Percentiles rank a stretch among this genome's conserved stretches.
phyloP scores from a whole-genome alignment of 1,284 basidiomycete species.

The Papiliotrema nemorosa region DNA sequence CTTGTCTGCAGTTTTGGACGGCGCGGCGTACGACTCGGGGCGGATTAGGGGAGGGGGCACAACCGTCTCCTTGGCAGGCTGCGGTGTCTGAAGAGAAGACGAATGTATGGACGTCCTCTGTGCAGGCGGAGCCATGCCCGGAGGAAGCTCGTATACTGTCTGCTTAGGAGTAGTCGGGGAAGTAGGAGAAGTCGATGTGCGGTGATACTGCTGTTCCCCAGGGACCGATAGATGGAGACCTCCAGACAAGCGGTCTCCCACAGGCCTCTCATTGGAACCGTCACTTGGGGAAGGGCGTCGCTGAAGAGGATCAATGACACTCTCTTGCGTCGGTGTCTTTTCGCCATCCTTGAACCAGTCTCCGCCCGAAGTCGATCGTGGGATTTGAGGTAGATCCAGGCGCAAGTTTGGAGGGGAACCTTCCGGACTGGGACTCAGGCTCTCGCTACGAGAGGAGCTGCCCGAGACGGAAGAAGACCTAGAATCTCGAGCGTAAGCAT shows the following conservation, averaged over 20 bases:
- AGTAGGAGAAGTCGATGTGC: constrained; percentile 15
- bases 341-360: constrained; percentile 37
- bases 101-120: constrained; percentile 22
- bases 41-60: constrained; percentile 24
- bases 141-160: constrained; percentile 20
- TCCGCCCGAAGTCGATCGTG: constrained; percentile 16
- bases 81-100: constrained; percentile 17
- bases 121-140: constrained; percentile 36
- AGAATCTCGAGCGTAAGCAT: constrained; percentile 61
- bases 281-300: constrained; percentile 19
- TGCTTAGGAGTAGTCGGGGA: constrained; percentile 15
- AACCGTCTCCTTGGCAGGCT: constrained; percentile 21
- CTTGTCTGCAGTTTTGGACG: constrained; percentile 42
- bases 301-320: constrained; percentile 21
- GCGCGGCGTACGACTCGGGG: constrained; percentile 21
- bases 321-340: constrained; percentile 44
- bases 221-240: constrained; percentile 20
- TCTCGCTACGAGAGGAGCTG: constrained; percentile 48
- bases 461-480: constrained; percentile 46
- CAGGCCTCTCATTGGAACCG: constrained; percentile 12
- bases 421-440: constrained; percentile 31
- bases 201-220: not conserved
- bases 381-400: constrained; percentile 20
- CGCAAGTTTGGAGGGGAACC: constrained; percentile 24
- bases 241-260: constrained; percentile 10